These are phyloP conservation scores for Aspergillus neotritici DNA, from an alignment of 2,329 filamentous ascomycete genomes.

Conservation along the genomic window DNA sequence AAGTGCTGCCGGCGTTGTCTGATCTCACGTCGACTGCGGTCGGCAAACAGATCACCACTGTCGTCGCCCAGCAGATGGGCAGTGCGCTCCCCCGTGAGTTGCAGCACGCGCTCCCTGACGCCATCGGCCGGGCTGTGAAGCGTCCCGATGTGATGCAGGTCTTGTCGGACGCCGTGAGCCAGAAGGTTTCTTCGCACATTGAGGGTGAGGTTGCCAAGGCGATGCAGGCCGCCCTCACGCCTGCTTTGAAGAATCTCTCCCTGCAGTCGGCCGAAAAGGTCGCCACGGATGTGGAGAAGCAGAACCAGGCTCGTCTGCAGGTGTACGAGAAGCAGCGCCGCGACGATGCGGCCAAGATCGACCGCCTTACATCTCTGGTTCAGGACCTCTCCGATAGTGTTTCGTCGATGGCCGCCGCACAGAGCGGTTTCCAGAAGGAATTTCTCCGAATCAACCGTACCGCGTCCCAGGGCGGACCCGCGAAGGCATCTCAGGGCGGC, in stretches of 20 bases:
- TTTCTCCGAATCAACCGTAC: conserved; percentile 33
- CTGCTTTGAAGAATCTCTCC: conserved; percentile 60
- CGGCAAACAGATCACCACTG: conserved; percentile 63
- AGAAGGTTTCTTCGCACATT: conserved; percentile 60
- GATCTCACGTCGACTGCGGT: conserved; percentile 63
- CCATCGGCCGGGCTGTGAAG: conserved; percentile 63
- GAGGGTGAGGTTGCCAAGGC: conserved; percentile 62
- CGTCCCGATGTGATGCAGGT: conserved; percentile 66
- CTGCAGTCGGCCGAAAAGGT: conserved; percentile 63
- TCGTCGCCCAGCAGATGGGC: conserved; percentile 62
- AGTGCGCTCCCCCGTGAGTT: conserved; percentile 66
- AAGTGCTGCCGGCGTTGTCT: conserved; percentile 69
- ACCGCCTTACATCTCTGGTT: conserved; percentile 54
- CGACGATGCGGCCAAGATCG: conserved; percentile 54
- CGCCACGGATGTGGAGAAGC: conserved; percentile 61
- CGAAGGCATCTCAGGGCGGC: too few species aligned
- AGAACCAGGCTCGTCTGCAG: conserved; percentile 48
- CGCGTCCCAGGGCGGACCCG: conserved; percentile 12
- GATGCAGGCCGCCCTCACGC: conserved; percentile 59
- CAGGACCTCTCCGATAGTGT: conserved; percentile 50
- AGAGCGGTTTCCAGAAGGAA: conserved; percentile 39
- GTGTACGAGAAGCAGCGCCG: conserved; percentile 49
- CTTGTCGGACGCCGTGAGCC: conserved; percentile 66
- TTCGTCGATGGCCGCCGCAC: conserved; percentile 38
- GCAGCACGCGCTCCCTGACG: conserved; percentile 61